Evolutionary conservation across 768 basidiomycete species (phyloP), one percentile per base, ranked within the genome.

Genomic region (Trametes elegans): DNA sequence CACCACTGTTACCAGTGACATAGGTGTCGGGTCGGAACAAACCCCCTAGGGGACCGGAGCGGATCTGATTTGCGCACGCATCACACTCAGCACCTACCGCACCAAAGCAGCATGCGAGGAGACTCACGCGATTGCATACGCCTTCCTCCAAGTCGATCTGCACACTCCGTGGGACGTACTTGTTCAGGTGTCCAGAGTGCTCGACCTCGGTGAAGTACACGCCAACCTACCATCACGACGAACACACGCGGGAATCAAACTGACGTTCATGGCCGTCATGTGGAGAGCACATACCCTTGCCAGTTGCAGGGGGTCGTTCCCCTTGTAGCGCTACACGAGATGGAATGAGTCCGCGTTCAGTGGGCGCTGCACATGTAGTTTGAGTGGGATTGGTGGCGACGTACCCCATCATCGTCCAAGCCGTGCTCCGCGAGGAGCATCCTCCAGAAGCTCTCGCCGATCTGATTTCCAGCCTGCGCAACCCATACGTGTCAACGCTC

Each of bases 21-120:
- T 80, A 96, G 2, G 91, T 96, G 66, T 94, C 93, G 2, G 95
- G 95, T 44, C 86, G 81, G 74, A 94, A 97, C 6, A 98, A 76
- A 7, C 67, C 62, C 3, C 93, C 93, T 34, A 90, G 71, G 2
- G 79, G 71, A 10, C 92, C 89, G 24, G 83, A 77, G 42, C 83
- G 82, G 45, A 92, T 72, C 83, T 91, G 59, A n/a, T n/a, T n/a
- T n/a, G n/a, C n/a, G n/a, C 6, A 9, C 5, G 21, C 35, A 48
- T 24, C 28, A 40, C 35, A 41, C 10, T 9, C 19, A 21, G 29
- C 28, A 58, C 19, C 5, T 27, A 29, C 5, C 26, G 11, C 18
- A 40, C 16, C 38, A 23, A n/a, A 40, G 14, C 13, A 21, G 13
- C 16, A n/a, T 14, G 39, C 34, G 28, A n/a, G 11, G 29, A 13